phyloP scores from a whole-genome alignment of 2,329 filamentous ascomycete genomes.

The Colletotrichum spaethianum region DNA sequence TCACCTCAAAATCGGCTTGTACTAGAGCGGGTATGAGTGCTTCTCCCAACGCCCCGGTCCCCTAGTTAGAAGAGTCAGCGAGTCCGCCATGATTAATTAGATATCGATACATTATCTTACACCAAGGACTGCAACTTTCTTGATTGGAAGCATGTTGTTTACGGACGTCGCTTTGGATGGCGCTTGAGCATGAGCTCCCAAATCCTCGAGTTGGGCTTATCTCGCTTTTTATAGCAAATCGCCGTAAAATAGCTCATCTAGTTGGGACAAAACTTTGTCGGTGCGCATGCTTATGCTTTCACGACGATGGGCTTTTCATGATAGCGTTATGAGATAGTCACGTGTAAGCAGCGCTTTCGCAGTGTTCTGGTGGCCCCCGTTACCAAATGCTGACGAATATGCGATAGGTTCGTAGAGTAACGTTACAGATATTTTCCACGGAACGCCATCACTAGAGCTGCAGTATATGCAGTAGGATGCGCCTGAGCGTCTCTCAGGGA shows the following conservation, averaged over 20 bases:
- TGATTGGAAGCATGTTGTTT: neutral
- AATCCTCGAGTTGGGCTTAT: neutral
- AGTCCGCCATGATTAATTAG: neutral
- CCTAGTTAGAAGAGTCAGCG: neutral
- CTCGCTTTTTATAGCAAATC: neutral
- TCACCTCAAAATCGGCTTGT: constrained; percentile 1
- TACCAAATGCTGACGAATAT: neutral
- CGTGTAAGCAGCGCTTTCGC: neutral
- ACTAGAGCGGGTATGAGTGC: constrained; percentile 18
- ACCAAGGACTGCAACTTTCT: constrained; percentile 17
- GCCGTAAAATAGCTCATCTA: too few relatives aligned
- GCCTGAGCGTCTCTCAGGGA: too few relatives aligned
- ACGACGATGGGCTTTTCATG: neutral
- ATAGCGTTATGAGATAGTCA: neutral
- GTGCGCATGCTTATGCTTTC: neutral
- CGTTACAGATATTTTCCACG: neutral
- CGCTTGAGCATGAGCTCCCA: neutral
- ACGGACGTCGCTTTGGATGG: neutral
- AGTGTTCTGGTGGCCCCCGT: neutral
- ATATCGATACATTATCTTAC: neutral
- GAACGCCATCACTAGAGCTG: neutral
- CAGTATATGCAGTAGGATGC: neutral
- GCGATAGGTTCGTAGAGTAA: neutral
- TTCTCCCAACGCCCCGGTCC: constrained; percentile 15
- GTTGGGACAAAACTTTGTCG: neutral